Base-by-base conservation (phyloP, 495 filamentous ascomycete genomes). In the Neurospora intermedia region DNA sequence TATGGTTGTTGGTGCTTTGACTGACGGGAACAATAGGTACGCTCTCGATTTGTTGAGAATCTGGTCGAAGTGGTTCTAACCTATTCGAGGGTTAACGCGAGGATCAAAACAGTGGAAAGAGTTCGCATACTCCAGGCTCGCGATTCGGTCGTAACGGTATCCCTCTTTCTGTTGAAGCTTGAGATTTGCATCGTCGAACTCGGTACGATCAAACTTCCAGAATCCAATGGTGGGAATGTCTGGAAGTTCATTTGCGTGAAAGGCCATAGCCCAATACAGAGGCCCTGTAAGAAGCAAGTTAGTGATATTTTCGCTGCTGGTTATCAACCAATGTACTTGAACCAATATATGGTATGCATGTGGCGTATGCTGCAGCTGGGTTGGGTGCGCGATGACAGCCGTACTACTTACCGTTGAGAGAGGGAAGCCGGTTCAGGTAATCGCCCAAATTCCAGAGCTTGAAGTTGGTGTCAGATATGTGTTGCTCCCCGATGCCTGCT, bases 391-490 rank as follows among this genome's bases (percentile, higher is more conserved):
- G 35, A 66, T 10, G 27, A 31, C 35, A 66, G 15, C 27, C 15
- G 54, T 66, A 18, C 54, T 38, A 20, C 23, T 6, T n/a, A 80
- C 78, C 75, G 48, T 66, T 72, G 73, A 71, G 69, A 3, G 69
- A 43, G 0, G 74, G 27, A 6, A 80, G 72, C 0, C 77, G 73
- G 45, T 74, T 77, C 6, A 80, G 71, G 43, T 76, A 80, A 54
- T 77, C 75, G 16, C 78, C 78, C 35, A 80, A 31, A 13, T 75
- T 75, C 75, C 77, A 74, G 2, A 80, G 54, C 62, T 72, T 69
- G 35, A 38, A 43, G 15, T 69, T 59, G n/a, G 35, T 72, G 4
- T 39, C 59, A 7, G 72, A 72, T 16, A 77, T 38, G 38, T 73
- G 70, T 4, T 74, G 70, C 2, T 43, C 41, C 18, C 59, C 75